Base-by-base conservation (phyloP, 2,329 filamentous ascomycete species). In the Paraconiothyrium brasiliense region DNA sequence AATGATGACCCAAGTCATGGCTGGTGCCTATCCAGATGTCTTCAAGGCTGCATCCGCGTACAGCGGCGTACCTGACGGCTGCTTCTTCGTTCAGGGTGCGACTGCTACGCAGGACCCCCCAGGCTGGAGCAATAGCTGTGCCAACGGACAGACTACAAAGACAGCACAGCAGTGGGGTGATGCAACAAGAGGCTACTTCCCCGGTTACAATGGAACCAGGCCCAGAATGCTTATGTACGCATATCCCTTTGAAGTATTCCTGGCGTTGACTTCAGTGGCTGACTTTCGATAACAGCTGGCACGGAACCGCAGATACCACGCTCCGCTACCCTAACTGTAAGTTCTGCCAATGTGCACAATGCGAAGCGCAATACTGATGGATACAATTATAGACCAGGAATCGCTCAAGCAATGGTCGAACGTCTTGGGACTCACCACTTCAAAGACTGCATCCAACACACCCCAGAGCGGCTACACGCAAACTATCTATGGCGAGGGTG, bases 71-170 rank as follows among this genome's bases (percentile, higher is more conserved):
- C 64, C 68, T 24, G 67, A 63, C 44, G 71, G 68, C 24, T 72
- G 71, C 56, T 71, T 69, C 43, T 60, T 57, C n/a, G 71, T 70
- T 13, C 43, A 63, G 16, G 63, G 62, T 34, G 50, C 64, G 16
- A 67, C 64, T 8, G 63, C 64, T 6, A 74, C 79, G 1, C 76
- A 78, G 24, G 77, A 77, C 47, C 81, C 80, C 0, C 71, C 78
- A 49, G 78, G 74, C 1, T 69, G 65, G 64, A 56, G n/a, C 51
- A 66, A 68, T 55, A 51, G 41, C 49, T 71, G 69, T 41, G 64
- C 66, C 0, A 64, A 63, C 27, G 69, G 69, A 0, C 63, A 68
- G 52, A 32, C 61, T 27, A 68, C 59, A 9, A 61, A 67, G 52
- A 66, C 69, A 2, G 62, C 63, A 22, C 48, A 61, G 32, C 47